These are phyloP conservation scores for Periconia macrospinosa DNA, from an alignment of 2,329 filamentous ascomycete genomes.

Conservation along the genomic window DNA sequence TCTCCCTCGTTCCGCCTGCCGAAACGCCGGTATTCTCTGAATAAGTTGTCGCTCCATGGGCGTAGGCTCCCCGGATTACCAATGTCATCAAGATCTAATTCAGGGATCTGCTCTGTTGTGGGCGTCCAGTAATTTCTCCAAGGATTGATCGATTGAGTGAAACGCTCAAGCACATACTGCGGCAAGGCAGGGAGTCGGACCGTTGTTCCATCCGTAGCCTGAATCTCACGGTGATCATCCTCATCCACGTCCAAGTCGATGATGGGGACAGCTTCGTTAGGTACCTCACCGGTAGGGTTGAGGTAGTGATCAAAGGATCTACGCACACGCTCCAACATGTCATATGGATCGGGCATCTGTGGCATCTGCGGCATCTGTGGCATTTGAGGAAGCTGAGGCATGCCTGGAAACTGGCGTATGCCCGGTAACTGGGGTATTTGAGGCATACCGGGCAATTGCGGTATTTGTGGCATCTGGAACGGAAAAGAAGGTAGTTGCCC, in stretches of 20 bases:
- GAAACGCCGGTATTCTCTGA: constrained; percentile 25
- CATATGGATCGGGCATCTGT: constrained; percentile 37
- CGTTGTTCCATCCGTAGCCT: constrained; percentile 39
- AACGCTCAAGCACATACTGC: constrained; percentile 50
- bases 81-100: constrained; percentile 30
- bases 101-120: constrained; percentile 35
- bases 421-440: constrained; percentile 30
- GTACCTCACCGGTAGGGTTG: constrained; percentile 41
- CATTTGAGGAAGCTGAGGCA: constrained; percentile 36
- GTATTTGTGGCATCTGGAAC: constrained; percentile 41
- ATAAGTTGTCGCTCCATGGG: constrained; percentile 29
- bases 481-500: constrained; percentile 39
- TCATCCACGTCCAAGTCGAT: constrained; percentile 40
- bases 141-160: constrained; percentile 48
- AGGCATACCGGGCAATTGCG: constrained; percentile 32
- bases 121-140: constrained; percentile 49
- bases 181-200: constrained; percentile 44
- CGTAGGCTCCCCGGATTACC: constrained; percentile 18
- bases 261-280: constrained; percentile 36
- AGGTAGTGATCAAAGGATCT: constrained; percentile 49
- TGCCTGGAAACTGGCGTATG: constrained; percentile 32
- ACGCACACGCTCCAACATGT: constrained; percentile 39
- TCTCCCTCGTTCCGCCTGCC: constrained; percentile 24
- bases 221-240: constrained; percentile 34
- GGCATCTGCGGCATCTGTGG: constrained; percentile 35